A percentile compares a stretch with the other conserved stretches of the same genome.
Conservation (phyloP, 495 filamentous ascomycete genomes). For the Tuber microsphaerosporum region DNA sequence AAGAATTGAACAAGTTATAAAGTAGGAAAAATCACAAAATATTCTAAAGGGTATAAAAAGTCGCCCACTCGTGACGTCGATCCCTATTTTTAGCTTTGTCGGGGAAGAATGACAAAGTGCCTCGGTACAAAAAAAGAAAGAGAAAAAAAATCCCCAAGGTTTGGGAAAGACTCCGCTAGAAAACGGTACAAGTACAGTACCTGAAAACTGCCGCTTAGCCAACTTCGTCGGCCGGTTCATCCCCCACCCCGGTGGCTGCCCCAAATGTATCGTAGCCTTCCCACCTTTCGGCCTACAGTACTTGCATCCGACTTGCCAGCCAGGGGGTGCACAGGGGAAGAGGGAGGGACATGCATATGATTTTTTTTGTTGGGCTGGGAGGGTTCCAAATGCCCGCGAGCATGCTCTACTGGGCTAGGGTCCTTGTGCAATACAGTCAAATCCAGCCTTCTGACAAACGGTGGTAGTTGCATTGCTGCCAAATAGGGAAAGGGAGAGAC, state of each 20-base stretch:
- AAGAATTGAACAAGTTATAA: background rate
- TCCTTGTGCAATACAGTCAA: background rate
- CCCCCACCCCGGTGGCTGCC: background rate
- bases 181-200: background rate
- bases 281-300: background rate
- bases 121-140: background rate
- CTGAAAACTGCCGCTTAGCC: constrained; percentile 1
- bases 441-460: background rate
- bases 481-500: background rate
- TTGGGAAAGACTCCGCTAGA: background rate
- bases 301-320: background rate
- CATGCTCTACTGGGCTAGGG: background rate
- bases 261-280: background rate
- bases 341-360: background rate
- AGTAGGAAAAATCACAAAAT: background rate
- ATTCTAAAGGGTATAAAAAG: background rate
- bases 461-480: background rate
- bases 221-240: background rate
- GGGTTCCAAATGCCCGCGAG: background rate
- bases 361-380: no score
- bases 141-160: background rate
- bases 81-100: background rate
- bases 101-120: background rate
- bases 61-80: background rate
- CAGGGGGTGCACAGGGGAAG: background rate